Percentiles rank a stretch among this genome's conserved stretches.
Conservation (phyloP, 2,329 filamentous ascomycete genomes). For the Trichophyton benhamiae region DNA sequence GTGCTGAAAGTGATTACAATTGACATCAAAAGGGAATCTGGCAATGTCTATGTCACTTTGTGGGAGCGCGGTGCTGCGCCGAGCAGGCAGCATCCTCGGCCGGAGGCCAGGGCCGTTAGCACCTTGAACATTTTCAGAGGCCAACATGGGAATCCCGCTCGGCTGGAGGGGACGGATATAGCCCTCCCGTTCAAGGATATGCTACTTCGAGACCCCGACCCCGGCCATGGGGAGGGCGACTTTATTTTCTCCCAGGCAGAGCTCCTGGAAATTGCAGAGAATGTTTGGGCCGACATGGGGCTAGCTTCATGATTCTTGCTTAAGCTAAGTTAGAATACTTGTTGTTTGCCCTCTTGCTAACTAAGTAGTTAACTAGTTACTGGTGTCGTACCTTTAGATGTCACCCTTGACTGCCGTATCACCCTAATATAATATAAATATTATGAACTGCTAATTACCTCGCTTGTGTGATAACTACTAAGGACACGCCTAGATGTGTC, state of each 20-base stretch:
- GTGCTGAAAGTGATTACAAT: slow-evolving; percentile 5
- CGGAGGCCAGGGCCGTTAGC: slow-evolving; percentile 1
- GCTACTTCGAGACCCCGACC: neutral
- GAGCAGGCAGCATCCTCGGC: slow-evolving; percentile 2
- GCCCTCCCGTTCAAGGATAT: neutral
- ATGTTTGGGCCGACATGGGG: neutral
- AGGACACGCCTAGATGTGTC: no score
- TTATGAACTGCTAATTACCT: no score
- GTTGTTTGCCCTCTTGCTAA: no score
- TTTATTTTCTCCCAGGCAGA: slow-evolving; percentile 6
- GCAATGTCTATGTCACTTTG: slow-evolving; percentile 4
- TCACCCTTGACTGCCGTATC: no score
- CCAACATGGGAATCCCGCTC: neutral
- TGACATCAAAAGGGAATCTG: slow-evolving; percentile 6
- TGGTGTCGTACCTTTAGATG: no score
- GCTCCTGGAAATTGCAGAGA: slow-evolving; percentile 2
- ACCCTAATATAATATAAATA: no score
- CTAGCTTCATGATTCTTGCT: neutral
- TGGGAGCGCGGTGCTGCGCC: slow-evolving; percentile 2
- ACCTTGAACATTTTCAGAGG: slow-evolving; percentile 3
- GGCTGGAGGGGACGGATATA: neutral
- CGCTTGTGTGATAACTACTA: no score
- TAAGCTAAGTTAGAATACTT: no score
- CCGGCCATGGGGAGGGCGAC: slow-evolving; percentile 2
- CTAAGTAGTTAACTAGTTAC: no score